Conservation (phyloP, 2,329 filamentous ascomycete genomes). For the Botrytis fabae region DNA sequence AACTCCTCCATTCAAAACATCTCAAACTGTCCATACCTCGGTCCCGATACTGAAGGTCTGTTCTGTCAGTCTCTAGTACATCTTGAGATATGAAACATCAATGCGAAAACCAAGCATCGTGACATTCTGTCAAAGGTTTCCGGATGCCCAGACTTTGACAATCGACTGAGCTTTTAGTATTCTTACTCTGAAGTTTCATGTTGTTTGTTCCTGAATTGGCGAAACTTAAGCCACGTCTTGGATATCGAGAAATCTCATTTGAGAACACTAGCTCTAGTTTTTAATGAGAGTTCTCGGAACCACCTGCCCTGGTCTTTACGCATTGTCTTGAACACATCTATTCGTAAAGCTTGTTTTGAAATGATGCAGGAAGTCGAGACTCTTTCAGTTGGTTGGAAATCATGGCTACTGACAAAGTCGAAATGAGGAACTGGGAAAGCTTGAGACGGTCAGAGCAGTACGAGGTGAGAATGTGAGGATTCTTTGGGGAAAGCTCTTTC, state of each 20-base stretch:
- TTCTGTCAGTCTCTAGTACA: neutral
- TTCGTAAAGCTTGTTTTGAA: neutral
- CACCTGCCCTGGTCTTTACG: neutral
- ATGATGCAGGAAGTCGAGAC: neutral
- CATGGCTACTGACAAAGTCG: neutral
- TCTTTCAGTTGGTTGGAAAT: neutral
- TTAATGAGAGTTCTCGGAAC: neutral
- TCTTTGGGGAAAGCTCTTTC: neutral
- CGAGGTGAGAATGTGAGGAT: neutral
- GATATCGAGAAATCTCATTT: neutral
- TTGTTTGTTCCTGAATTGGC: neutral
- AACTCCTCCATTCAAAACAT: no score
- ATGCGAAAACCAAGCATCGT: neutral
- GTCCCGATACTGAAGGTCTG: neutral
- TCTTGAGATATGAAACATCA: neutral
- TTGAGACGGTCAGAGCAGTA: neutral
- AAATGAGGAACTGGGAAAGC: neutral
- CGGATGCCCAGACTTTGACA: slow-evolving; percentile 13
- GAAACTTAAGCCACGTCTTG: neutral
- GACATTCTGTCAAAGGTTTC: neutral
- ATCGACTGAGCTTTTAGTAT: neutral
- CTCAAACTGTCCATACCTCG: neutral
- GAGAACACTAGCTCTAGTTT: neutral
- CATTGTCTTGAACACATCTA: neutral
- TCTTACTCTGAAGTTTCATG: neutral